Base-by-base conservation (phyloP, 495 filamentous ascomycete genomes). In the Staphylotrichum tortipilum region DNA sequence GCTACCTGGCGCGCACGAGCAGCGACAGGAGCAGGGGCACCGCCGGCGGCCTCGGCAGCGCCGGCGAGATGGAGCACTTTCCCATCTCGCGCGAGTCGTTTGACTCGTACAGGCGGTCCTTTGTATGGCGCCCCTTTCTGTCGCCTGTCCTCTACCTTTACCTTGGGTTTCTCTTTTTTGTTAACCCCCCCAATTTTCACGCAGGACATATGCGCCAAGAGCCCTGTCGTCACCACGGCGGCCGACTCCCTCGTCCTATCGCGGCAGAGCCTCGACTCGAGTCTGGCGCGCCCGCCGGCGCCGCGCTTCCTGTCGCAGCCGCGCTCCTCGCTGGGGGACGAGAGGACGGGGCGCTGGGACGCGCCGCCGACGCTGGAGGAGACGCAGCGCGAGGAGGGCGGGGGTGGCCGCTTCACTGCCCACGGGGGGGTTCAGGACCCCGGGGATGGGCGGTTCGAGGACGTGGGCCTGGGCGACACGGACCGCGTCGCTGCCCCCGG, bases 21-120 rank as follows among this genome's bases (percentile, higher is more conserved):
- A 86, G 68, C 55, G 68, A 83, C 61, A 85, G 83, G 50, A 77
- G 78, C 23, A 81, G 78, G 57, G 76, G 83, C 47, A 71, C 11
- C 17, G 10, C 36, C 18, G 18, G n/a, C n/a, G n/a, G 26, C 26
- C 6, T 26, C 89, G 10, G 7, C 33, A 24, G 14, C 26, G 10
- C 15, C 47, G 75, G 82, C 58, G 85, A 91, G 50, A 87, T 89
- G 60, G 92, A 97, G 59, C 90, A 87, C 19, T 98, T 98, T 68
- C 88, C 85, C 44, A 98, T 98, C 68, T 95, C 92, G 26, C 82
- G 92, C 56, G 92, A 98, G 69, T 95, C 89, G 8, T 98, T 97
- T 66, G 92, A 98, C 64, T 95, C 91, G 23, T 98, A 98, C 65
- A 79, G 92, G 44, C 83, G 92, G 53, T 96, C 92, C 50, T 98